Evolutionary conservation across 331 rosid genomes (phyloP).

Genomic region (Dryas integrifolia): DNA sequence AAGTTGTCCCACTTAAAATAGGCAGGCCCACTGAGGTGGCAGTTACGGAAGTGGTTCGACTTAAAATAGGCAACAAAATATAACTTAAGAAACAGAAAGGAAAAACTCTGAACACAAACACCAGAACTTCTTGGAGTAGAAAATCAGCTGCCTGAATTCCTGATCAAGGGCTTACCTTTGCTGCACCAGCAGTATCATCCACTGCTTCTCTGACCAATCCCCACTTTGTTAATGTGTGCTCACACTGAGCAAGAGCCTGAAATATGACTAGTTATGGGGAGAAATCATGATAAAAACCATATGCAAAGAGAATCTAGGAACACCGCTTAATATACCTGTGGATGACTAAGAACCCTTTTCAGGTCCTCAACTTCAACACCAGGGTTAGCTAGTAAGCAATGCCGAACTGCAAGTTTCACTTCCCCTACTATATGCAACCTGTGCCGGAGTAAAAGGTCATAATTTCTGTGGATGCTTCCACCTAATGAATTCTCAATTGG

Average conservation of each 20-base stretch:
- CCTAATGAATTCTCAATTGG: conserved; percentile 98
- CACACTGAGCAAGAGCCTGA: conserved; percentile 99
- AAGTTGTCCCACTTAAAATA: background rate
- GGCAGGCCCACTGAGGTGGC: background rate
- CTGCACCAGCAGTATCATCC: conserved; percentile 97
- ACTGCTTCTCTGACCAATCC: conserved; percentile 91
- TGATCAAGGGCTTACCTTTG: conserved; percentile 60
- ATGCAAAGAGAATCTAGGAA: conserved; percentile 13
- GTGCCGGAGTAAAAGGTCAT: conserved; percentile 92
- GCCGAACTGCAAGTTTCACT: conserved; percentile 86
- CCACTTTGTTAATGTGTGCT: conserved; percentile 65
- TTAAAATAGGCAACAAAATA: conserved; percentile 9
- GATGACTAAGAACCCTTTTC: conserved; percentile 90
- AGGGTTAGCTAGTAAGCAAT: conserved; percentile 82
- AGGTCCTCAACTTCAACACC: conserved; percentile 72
- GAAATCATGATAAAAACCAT: conserved; percentile 5
- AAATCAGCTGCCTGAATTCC: conserved; percentile 19
- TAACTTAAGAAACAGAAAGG: conserved; percentile 6
- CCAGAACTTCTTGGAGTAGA: conserved; percentile 20
- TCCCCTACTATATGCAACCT: conserved; percentile 92
- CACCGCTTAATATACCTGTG: conserved; percentile 54
- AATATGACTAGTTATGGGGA: conserved; percentile 24
- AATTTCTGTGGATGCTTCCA: conserved; percentile 97
- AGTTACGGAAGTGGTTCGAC: background rate
- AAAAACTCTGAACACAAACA: background rate